Evolutionary conservation across 2,329 filamentous ascomycete genomes (phyloP), one percentile per base, ranked within the genome.

Genomic region (Cyphellophora europaea): DNA sequence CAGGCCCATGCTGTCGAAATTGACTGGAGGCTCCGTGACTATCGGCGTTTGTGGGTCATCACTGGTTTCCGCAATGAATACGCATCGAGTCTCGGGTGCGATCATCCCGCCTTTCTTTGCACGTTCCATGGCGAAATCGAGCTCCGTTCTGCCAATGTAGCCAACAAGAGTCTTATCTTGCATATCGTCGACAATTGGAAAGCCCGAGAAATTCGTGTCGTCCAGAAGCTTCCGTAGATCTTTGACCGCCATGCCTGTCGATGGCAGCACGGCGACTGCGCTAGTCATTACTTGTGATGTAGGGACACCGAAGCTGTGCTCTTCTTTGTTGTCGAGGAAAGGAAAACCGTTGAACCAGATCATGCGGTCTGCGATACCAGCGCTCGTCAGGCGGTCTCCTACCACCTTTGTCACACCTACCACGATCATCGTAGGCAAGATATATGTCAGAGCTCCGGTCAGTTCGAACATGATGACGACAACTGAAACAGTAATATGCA

Each of bases 381-480:
- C 91, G 54, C 89, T 93, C n/a, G 87, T 86, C 53, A 93, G 91
- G 10, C 87, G 70, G 47, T 93, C 86, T 42, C 83, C 79, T 30
- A 98, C 84, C 11, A 84, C 84, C 65, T 98, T 98, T 25, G 89
- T 96, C 19, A 95, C 82, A 32, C 91, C 91, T 2, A 96, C 91
- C 1, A 96, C 91, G 49, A 98, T 95, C 91, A 98, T 98, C 11
- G 89, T 96, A 0, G 91, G 91, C 17, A 98, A 66, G 45, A 98
- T 96, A 54, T 98, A 98, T 2, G 88, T 94, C 41, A 96, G 65
- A 5, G 91, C 91, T n/a, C 91, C 91, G 0, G 91, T 98, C 32
- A 98, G 72, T 60, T 98, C 91, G 53, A 96, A 96, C 91, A 98
- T 96, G 58, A 98, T 98, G 52, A 98, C 91, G 2, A 95, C 89